Percentiles rank a stretch among this genome's conserved stretches.
These are phyloP conservation scores for Yamadazyma jaroonii DNA, from an alignment of 1,139 yeast species.

Conservation along the genomic window DNA sequence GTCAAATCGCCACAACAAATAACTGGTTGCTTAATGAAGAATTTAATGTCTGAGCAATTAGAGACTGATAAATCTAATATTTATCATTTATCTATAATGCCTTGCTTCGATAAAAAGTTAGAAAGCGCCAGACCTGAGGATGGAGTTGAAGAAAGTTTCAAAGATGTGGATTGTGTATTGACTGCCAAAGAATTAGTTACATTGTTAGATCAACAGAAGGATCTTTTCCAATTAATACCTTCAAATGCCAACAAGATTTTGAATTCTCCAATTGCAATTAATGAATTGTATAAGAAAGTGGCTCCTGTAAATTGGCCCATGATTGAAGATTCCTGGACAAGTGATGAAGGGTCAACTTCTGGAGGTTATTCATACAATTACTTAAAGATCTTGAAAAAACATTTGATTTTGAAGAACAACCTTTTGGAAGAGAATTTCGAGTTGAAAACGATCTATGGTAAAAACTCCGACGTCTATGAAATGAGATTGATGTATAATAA, in stretches of 20 bases:
- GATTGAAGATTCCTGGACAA: slow-evolving; percentile 60
- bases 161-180: slow-evolving; percentile 89
- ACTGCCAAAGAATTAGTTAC: slow-evolving; percentile 87
- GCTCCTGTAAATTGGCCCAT: slow-evolving; percentile 63
- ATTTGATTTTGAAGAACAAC: slow-evolving; percentile 21
- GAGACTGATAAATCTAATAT: slow-evolving; percentile 36
- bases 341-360: slow-evolving; percentile 76
- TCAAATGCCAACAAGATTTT: slow-evolving; percentile 12
- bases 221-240: slow-evolving; percentile 22
- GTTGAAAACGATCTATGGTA: slow-evolving; percentile 48
- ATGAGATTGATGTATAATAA: slow-evolving; percentile 44
- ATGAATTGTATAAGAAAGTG: slow-evolving; percentile 27
- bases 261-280: slow-evolving; percentile 12
- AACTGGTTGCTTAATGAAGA: slow-evolving; percentile 75
- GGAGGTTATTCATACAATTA: slow-evolving; percentile 85
- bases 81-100: slow-evolving; percentile 88
- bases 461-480: slow-evolving; percentile 76
- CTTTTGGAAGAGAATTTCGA: slow-evolving; percentile 20
- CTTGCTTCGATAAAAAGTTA: slow-evolving; percentile 93
- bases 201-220: slow-evolving; percentile 49
- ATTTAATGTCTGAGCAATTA: slow-evolving; percentile 44
- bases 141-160: slow-evolving; percentile 10
- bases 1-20: slow-evolving; percentile 93
- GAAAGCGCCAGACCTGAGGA: slow-evolving; percentile 88
- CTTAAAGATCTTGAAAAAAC: slow-evolving; percentile 35